These are phyloP conservation scores for Brassica cretica DNA, from an alignment of 345 rosid genomes.

Conservation along the genomic window DNA sequence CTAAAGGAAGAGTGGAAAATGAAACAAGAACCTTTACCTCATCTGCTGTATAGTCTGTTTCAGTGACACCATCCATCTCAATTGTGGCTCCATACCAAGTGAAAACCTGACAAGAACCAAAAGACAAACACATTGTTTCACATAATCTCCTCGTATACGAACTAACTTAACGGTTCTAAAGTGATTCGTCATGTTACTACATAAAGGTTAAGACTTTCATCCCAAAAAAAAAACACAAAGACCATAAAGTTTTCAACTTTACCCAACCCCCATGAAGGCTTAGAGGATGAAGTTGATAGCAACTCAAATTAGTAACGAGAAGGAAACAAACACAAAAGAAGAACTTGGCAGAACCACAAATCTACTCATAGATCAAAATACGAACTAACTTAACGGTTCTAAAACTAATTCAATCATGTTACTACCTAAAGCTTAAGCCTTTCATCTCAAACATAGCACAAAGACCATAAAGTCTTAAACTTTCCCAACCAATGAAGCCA, in stretches of 20 bases:
- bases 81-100: conserved; percentile 95
- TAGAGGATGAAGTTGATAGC: not conserved
- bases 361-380: not conserved
- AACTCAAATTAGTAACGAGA: not conserved
- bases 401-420: not conserved
- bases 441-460: conserved; percentile 1
- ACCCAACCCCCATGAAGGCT: not conserved
- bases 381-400: not conserved
- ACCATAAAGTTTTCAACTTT: not conserved
- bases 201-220: conserved; percentile 20
- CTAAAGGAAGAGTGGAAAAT: not conserved
- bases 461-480: too few species aligned
- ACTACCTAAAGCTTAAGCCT: conserved; percentile 6
- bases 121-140: not conserved
- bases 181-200: not conserved
- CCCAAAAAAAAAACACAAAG: not conserved
- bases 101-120: conserved; percentile 57
- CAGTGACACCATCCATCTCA: conserved; percentile 82
- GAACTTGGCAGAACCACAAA: not conserved
- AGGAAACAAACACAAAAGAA: not conserved
- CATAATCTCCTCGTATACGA: not conserved
- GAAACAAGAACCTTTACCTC: conserved; percentile 53
- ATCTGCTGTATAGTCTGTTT: conserved; percentile 91
- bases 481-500: not conserved
- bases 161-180: not conserved